phyloP scores from a whole-genome alignment of 176 grass and related monocot species.

The Chrysopogon serrulatus region DNA sequence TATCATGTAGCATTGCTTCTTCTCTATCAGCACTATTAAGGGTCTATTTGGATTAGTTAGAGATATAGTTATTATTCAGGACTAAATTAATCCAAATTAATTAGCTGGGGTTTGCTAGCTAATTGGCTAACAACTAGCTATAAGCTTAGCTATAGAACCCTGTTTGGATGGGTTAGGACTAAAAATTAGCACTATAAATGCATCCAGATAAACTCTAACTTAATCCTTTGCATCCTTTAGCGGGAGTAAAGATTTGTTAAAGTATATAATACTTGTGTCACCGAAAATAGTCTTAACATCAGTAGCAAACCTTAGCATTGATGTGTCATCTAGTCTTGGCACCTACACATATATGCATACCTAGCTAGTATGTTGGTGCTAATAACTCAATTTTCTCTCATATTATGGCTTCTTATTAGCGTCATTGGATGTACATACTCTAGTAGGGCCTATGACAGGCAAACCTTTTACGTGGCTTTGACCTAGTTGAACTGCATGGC shows the following conservation, averaged over 20 bases:
- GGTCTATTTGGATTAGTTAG: not conserved
- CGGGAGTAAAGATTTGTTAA: not conserved
- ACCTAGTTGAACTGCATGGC: not conserved
- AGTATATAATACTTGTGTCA: not conserved
- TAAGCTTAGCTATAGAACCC: not conserved
- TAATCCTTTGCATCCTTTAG: not conserved
- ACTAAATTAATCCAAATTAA: not conserved
- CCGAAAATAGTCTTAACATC: not conserved
- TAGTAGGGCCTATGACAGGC: not conserved
- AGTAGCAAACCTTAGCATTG: not conserved
- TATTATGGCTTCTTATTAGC: no score
- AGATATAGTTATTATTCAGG: not conserved
- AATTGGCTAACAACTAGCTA: not conserved
- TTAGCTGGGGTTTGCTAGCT: not conserved
- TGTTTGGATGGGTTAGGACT: not conserved
- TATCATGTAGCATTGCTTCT: not conserved
- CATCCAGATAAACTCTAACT: not conserved
- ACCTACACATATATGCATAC: not conserved
- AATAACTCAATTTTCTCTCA: not conserved
- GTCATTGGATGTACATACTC: no score
- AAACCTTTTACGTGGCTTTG: not conserved
- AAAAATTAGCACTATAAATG: not conserved
- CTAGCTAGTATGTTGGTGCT: not conserved
- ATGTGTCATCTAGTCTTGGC: not conserved
- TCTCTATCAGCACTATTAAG: not conserved